Percentiles rank a stretch among this genome's conserved stretches.
phyloP scores from a whole-genome alignment of 2,329 filamentous ascomycete species.

The Aspergillus latus region DNA sequence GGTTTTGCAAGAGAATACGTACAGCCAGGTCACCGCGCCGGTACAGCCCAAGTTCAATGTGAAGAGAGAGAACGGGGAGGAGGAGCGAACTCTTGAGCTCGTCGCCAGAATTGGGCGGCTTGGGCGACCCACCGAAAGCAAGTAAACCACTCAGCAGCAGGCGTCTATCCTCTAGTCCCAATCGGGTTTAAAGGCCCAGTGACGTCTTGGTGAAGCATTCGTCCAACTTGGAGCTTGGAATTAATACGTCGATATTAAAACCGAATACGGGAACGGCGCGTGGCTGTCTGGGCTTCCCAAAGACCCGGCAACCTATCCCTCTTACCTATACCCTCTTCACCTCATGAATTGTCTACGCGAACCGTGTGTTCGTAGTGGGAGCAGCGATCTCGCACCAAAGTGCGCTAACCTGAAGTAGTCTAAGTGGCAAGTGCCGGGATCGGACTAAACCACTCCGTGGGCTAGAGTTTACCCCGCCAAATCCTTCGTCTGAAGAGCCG shows the following conservation, averaged over 20 bases:
- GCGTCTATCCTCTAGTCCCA: constrained; percentile 2
- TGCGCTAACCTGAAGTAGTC: background rate
- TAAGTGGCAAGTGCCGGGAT: constrained; percentile 11
- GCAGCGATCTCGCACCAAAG: background rate
- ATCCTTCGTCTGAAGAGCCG: background rate
- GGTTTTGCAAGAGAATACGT: background rate
- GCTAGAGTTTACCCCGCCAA: constrained; percentile 18
- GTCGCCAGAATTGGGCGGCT: constrained; percentile 2
- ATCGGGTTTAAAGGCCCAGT: constrained; percentile 25
- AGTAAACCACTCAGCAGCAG: background rate
- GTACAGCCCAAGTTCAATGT: constrained; percentile 5
- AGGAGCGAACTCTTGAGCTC: background rate
- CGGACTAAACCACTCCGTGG: constrained; percentile 24
- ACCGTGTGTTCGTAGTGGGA: background rate
- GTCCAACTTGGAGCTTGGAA: constrained; percentile 4
- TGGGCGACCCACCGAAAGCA: background rate
- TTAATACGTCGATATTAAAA: background rate
- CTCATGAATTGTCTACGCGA: background rate
- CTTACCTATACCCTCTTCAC: background rate
- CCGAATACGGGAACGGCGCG: background rate
- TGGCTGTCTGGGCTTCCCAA: too few species aligned
- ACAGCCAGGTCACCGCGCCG: constrained; percentile 4
- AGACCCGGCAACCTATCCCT: too few species aligned
- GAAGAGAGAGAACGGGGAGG: constrained; percentile 1
- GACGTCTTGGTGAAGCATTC: constrained; percentile 33